Base-by-base conservation (phyloP, 345 rosid species). In the Melastoma malabathricum region DNA sequence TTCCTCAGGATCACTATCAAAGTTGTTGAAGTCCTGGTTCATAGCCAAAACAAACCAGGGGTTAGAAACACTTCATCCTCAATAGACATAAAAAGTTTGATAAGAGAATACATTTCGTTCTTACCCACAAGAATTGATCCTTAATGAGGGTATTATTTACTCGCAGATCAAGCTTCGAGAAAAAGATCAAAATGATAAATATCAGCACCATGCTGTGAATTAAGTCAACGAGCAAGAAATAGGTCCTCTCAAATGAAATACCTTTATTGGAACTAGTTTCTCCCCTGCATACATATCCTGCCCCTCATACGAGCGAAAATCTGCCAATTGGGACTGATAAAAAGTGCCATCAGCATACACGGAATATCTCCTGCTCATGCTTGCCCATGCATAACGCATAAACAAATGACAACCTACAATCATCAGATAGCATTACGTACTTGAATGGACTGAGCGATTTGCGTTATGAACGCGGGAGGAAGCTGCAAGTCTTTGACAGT, bases 211-310 rank as follows among this genome's bases (percentile, higher is more conserved):
- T 50, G 48, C 39, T 15, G n/a, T 23, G 17, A 48, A 34, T 34
- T 34, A 6, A 2, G 12, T 12, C 12, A 34, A 34, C 6, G 41
- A 9, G 41, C 12, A 12, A 34, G 41, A 34, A 34, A 34, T 9
- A 18, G 10, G 25, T 48, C 25, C 15, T 12, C 2, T 34, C 12
- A 34, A 34, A 34, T 34, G 18, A 23, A 46, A 50, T 51, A 86
- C 98, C 98, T 92, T 92, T 57, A 92, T 84, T 5, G 96, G 96
- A 54, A 92, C 83, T 63, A 92, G 75, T 64, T 84, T 87, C 75
- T 84, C 98, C 50, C 95, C 96, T 27, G 85, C 65, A 53, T 69
- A 77, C 96, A 92, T 84, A 43, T 87, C 98, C 64, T 84, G 96
- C 17, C 98, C 96, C 71, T 92, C 89, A 51, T 80, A 84, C 23